Percentiles rank a stretch among this genome's conserved stretches.
Evolutionary conservation across 306 rosid genomes (phyloP).

Genomic region (Vigna unguiculata): DNA sequence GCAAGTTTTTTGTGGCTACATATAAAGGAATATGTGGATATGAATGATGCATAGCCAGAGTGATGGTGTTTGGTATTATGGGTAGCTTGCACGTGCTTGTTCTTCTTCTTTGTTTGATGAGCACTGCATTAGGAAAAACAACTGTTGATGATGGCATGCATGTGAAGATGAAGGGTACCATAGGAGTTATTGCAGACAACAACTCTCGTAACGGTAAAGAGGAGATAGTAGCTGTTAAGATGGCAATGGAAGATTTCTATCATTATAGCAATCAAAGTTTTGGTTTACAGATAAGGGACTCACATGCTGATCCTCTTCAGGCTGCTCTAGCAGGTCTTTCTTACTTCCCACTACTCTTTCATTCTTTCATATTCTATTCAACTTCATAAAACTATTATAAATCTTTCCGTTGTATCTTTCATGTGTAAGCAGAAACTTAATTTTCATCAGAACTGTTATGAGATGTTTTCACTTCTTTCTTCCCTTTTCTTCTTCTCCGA

Average conservation of each 20-base stretch:
- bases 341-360: not conserved
- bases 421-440: too few species aligned
- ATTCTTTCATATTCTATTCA: too few species aligned
- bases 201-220: constrained; percentile 57
- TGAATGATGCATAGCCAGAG: not conserved
- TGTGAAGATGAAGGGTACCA: not conserved
- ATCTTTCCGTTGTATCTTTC: too few species aligned
- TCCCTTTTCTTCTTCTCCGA: too few species aligned
- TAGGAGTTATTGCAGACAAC: constrained; percentile 53
- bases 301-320: constrained; percentile 24
- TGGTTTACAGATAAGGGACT: constrained; percentile 40
- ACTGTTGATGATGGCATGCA: not conserved
- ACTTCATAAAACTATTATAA: too few species aligned
- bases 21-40: not conserved
- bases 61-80: constrained; percentile 6
- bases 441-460: too few species aligned
- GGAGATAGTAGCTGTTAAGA: constrained; percentile 56
- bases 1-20: not conserved
- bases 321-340: constrained; percentile 55
- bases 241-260: constrained; percentile 53
- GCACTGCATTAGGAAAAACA: not conserved
- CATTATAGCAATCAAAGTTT: constrained; percentile 35
- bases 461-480: too few species aligned
- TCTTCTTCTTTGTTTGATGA: constrained; percentile 4
- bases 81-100: constrained; percentile 19